Base-by-base conservation (phyloP, 371 early-diverging fungal genomes). In the Mortierella sp. region DNA sequence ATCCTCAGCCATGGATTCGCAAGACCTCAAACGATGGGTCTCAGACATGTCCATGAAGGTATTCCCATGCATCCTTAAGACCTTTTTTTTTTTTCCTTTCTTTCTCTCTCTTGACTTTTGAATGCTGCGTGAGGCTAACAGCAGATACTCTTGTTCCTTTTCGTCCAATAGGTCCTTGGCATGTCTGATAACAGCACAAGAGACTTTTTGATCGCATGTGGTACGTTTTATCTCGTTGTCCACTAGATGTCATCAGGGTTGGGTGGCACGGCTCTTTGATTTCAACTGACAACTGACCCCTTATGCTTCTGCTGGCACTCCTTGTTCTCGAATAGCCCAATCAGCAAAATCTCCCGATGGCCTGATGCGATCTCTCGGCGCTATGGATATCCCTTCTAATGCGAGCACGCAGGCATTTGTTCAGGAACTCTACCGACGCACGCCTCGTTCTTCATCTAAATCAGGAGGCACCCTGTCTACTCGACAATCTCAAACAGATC, bases 1-100 rank as follows among this genome's bases (percentile, higher is more conserved):
- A 16, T 14, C 30, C 53, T 51, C n/a, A 19, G 21, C 19, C 64
- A 75, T 75, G 75, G 75, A 75, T 50, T 14, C n/a, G 15, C 70
- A 75, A 77, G 83, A 84, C 47, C 80, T 89, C 48, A 77, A 81
- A 23, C 81, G 83, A 62, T 94, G 93, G 95, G 92, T 95, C 15
- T 92, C 94, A 28, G 96, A 96, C 82, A 83, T 90, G 53, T 82
- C 94, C 72, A 89, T 93, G 62, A 90, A 91, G 83, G 83, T 91
- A 75, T 60, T 79, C 21, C 18, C 43, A 68, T 15, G 72, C 79
- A 58, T 69, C 50, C 21, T n/a, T 21, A 50, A 14, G 50, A 14
- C 21, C 50, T 16, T 50, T 50, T 14, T 50, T 50, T 50, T 50
- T 3, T 14, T n/a, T n/a, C 50, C n/a, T n/a, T n/a, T n/a, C n/a